Conservation (phyloP, 2,329 filamentous ascomycete genomes). For the Myriosclerotinia scirpicola region DNA sequence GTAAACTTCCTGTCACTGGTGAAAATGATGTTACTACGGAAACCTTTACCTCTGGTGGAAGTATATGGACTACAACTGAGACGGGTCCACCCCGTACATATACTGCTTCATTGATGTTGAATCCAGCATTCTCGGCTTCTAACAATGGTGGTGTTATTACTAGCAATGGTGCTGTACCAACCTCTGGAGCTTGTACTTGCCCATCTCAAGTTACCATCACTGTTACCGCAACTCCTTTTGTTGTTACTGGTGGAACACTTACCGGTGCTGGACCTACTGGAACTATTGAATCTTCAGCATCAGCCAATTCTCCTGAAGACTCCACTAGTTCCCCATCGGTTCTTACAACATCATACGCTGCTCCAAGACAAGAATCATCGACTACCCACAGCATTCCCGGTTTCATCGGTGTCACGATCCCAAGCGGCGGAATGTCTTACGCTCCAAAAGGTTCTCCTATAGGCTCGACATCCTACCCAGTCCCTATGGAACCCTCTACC, state of each 20-base stretch:
- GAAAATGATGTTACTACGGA: background rate
- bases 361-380: background rate
- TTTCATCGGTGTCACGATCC: conserved; percentile 7
- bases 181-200: conserved; percentile 9
- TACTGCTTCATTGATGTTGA: conserved; percentile 17
- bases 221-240: conserved; percentile 14
- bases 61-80: conserved; percentile 19
- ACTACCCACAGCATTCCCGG: background rate
- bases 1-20: background rate
- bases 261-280: background rate
- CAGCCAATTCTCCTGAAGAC: too few relatives aligned
- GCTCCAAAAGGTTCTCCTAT: background rate
- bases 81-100: conserved; percentile 10
- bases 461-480: background rate
- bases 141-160: background rate
- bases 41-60: conserved; percentile 16
- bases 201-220: conserved; percentile 1
- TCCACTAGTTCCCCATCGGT: background rate
- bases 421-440: background rate
- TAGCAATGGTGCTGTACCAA: background rate
- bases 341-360: background rate
- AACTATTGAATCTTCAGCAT: background rate
- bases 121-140: background rate
- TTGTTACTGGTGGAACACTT: background rate
- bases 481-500: background rate